These are phyloP conservation scores for Boletus pseudopeckii DNA, from an alignment of 768 basidiomycete species.

Conservation along the genomic window DNA sequence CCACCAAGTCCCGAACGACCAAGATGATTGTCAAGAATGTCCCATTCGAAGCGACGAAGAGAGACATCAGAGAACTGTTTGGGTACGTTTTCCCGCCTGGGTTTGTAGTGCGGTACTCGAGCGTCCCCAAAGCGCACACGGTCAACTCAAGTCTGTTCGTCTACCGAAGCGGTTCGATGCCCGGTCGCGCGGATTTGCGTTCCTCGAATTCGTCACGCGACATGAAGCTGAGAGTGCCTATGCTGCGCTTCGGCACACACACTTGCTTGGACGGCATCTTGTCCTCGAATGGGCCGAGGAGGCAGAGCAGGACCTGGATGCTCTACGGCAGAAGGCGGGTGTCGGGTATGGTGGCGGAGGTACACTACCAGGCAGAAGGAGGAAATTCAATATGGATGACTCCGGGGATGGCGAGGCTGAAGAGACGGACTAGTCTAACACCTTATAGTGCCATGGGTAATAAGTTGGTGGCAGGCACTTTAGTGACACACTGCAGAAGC, in stretches of 20 bases:
- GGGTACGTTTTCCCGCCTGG: constrained; percentile 51
- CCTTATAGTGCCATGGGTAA: too few species aligned
- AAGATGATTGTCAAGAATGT: constrained; percentile 99
- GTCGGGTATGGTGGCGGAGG: constrained; percentile 70
- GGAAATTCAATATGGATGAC: constrained; percentile 60
- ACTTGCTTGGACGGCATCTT: constrained; percentile 92
- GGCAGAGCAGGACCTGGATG: constrained; percentile 73
- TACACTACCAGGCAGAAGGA: constrained; percentile 69
- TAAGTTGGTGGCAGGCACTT: too few species aligned
- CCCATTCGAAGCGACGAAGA: constrained; percentile 93
- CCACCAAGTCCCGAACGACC: constrained; percentile 62
- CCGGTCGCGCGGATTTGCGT: constrained; percentile 90
- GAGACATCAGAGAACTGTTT: constrained; percentile 87
- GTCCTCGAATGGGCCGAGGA: constrained; percentile 94
- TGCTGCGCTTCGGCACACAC: constrained; percentile 84
- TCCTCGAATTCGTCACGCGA: constrained; percentile 88
- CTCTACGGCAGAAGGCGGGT: constrained; percentile 73
- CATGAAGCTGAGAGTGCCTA: constrained; percentile 90
- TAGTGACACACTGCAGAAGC: too few species aligned
- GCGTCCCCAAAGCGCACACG: constrained; percentile 61
- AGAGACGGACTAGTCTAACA: constrained; percentile 21
- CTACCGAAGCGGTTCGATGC: constrained; percentile 90
- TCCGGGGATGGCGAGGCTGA: constrained; percentile 30
- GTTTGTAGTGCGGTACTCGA: not conserved
- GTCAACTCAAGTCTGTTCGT: constrained; percentile 90